A percentile compares a stretch with the other conserved stretches of the same genome.
Conservation (phyloP, 768 basidiomycete species). For the Leccinellum albellum region DNA sequence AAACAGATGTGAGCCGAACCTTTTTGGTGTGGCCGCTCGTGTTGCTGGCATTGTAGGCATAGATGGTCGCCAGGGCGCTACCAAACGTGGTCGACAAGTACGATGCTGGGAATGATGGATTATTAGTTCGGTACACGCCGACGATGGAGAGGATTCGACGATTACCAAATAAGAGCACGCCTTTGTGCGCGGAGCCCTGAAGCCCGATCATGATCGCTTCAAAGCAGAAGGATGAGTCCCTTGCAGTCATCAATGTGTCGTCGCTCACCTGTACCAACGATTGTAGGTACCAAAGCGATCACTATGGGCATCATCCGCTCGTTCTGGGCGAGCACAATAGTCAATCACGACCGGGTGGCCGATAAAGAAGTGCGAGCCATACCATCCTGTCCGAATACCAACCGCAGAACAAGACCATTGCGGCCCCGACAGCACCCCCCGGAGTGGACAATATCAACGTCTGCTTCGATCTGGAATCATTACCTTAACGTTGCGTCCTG, state of each 20-base stretch:
- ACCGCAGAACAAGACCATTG: conserved; percentile 50
- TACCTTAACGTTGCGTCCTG: background rate
- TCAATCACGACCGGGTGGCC: background rate
- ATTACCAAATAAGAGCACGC: conserved; percentile 52
- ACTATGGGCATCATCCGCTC: conserved; percentile 62
- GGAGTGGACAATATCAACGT: conserved; percentile 59
- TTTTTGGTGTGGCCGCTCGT: conserved; percentile 67
- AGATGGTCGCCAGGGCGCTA: conserved; percentile 54
- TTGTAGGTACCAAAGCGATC: conserved; percentile 54
- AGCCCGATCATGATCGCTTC: conserved; percentile 52
- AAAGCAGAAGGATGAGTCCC: background rate
- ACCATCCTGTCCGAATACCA: conserved; percentile 68
- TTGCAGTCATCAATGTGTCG: background rate
- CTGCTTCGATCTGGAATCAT: conserved; percentile 48
- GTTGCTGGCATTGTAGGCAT: conserved; percentile 64
- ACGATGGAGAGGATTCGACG: background rate
- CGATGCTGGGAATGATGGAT: conserved; percentile 32
- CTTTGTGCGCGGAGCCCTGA: conserved; percentile 45
- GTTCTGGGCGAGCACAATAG: conserved; percentile 31
- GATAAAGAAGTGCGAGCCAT: background rate
- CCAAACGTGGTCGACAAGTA: conserved; percentile 57
- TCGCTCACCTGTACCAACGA: conserved; percentile 48
- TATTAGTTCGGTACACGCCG: background rate
- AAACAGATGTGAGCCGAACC: conserved; percentile 18
- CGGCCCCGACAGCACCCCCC: conserved; percentile 46